phyloP scores from a whole-genome alignment of 2,329 filamentous ascomycete genomes.

The Ambrosiella xylebori region DNA sequence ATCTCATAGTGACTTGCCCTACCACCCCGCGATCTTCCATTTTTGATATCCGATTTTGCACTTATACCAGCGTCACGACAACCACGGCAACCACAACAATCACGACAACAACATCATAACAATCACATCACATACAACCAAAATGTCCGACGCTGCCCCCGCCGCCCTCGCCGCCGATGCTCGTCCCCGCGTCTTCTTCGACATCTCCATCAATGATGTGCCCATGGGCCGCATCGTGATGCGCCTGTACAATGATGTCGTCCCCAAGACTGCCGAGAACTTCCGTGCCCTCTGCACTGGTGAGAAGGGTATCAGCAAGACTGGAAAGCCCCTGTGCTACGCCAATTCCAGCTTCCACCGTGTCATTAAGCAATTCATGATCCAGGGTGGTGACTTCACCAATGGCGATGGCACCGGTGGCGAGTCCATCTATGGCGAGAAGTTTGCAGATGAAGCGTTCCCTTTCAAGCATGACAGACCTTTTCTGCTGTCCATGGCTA shows the following conservation, averaged over 20 bases:
- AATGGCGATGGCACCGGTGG: slow-evolving; percentile 86
- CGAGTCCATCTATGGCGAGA: slow-evolving; percentile 92
- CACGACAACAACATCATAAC: background rate
- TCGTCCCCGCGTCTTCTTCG: slow-evolving; percentile 79
- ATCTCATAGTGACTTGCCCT: no score
- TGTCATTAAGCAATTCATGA: slow-evolving; percentile 98
- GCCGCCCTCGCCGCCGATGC: slow-evolving; percentile 18
- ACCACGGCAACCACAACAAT: slow-evolving; percentile 1
- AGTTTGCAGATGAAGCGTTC: slow-evolving; percentile 96
- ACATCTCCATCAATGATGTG: slow-evolving; percentile 65
- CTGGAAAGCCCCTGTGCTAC: slow-evolving; percentile 77
- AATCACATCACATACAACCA: slow-evolving; percentile 9
- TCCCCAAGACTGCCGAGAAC: slow-evolving; percentile 92
- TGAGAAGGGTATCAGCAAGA: slow-evolving; percentile 71
- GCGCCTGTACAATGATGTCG: slow-evolving; percentile 60
- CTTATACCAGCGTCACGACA: slow-evolving; percentile 6
- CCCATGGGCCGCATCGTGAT: slow-evolving; percentile 66
- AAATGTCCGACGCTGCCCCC: slow-evolving; percentile 20
- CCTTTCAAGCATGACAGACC: slow-evolving; percentile 78
- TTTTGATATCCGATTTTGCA: background rate
- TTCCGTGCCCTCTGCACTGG: slow-evolving; percentile 89
- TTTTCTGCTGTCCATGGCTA: slow-evolving; percentile 94
- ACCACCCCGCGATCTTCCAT: no score
- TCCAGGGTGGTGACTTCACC: slow-evolving; percentile 95
- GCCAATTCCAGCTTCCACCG: slow-evolving; percentile 89